Conservation (phyloP, 1,139 yeast species). For the Pichiaceae sp. region DNA sequence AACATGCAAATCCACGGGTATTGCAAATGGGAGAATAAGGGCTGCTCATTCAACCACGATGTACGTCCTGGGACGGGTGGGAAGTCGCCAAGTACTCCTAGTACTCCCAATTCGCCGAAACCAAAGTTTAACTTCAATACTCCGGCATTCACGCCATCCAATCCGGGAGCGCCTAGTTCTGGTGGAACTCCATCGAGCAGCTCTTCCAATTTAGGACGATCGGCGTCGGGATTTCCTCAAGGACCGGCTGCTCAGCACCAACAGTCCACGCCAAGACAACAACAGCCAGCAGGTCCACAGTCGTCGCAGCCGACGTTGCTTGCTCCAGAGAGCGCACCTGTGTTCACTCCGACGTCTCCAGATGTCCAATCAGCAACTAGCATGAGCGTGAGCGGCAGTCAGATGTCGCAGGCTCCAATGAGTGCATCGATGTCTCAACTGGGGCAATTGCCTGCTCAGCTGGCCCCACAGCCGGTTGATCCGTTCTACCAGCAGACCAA, state of each 20-base stretch:
- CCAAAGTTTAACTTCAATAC: slow-evolving; percentile 2
- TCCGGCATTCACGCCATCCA: slow-evolving; percentile 4
- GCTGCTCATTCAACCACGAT: slow-evolving; percentile 77
- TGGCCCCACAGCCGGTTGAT: slow-evolving; percentile 12
- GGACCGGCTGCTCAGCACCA: not conserved
- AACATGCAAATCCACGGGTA: slow-evolving; percentile 81
- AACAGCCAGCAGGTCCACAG: not conserved
- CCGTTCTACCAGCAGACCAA: slow-evolving; percentile 23
- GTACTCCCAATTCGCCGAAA: not conserved
- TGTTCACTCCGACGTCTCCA: slow-evolving; percentile 24
- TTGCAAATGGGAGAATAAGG: slow-evolving; percentile 84
- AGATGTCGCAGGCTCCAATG: not conserved
- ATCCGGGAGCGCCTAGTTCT: not conserved
- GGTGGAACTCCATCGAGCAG: not conserved
- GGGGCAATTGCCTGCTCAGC: not conserved
- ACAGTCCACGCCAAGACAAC: not conserved
- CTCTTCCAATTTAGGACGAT: too few species aligned
- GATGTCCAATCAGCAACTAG: not conserved
- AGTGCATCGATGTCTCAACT: not conserved
- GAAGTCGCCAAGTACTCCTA: not conserved
- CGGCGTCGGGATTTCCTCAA: not conserved
- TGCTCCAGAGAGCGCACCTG: slow-evolving; percentile 20
- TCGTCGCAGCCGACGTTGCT: not conserved
- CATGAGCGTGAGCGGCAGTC: not conserved
- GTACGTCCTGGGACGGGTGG: slow-evolving; percentile 11